Percentiles rank a stretch among this genome's conserved stretches.
Conservation (phyloP, 148 eudicot species). For the Persicaria maculosa region DNA sequence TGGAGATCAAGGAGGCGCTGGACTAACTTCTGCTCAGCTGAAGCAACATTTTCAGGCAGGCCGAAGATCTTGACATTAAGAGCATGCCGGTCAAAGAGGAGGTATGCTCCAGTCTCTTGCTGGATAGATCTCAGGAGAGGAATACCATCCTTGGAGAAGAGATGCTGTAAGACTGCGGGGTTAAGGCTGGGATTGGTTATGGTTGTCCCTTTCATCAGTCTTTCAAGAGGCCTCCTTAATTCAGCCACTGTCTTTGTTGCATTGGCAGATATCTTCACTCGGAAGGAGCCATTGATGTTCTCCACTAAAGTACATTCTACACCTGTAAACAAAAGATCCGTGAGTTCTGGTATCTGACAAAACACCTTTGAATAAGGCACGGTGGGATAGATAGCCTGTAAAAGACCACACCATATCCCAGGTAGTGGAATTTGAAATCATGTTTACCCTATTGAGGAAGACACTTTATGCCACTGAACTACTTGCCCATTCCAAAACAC, state of each 20-base stretch:
- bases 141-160: slow-evolving; percentile 61
- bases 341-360: neutral
- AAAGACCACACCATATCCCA: neutral
- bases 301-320: slow-evolving; percentile 44
- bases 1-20: slow-evolving; percentile 49
- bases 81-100: slow-evolving; percentile 56
- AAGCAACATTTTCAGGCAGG: slow-evolving; percentile 31
- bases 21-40: slow-evolving; percentile 46
- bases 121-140: slow-evolving; percentile 50
- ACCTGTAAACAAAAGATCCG: slow-evolving; percentile 37
- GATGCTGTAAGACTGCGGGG: slow-evolving; percentile 46
- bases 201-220: slow-evolving; percentile 62
- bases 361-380: too few relatives aligned
- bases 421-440: neutral
- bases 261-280: slow-evolving; percentile 70
- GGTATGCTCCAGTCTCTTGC: slow-evolving; percentile 56
- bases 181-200: slow-evolving; percentile 53
- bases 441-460: neutral
- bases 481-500: too few relatives aligned
- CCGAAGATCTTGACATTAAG: slow-evolving; percentile 58
- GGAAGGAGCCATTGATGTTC: slow-evolving; percentile 52
- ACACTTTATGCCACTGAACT: too few relatives aligned
- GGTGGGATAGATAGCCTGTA: neutral
- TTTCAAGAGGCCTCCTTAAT: slow-evolving; percentile 64
- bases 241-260: slow-evolving; percentile 86